A percentile compares a stretch with the other conserved stretches of the same genome.
These are phyloP conservation scores for Chlamydomonas sp. DNA, from an alignment of 139 green algal genomes.

Conservation along the genomic window DNA sequence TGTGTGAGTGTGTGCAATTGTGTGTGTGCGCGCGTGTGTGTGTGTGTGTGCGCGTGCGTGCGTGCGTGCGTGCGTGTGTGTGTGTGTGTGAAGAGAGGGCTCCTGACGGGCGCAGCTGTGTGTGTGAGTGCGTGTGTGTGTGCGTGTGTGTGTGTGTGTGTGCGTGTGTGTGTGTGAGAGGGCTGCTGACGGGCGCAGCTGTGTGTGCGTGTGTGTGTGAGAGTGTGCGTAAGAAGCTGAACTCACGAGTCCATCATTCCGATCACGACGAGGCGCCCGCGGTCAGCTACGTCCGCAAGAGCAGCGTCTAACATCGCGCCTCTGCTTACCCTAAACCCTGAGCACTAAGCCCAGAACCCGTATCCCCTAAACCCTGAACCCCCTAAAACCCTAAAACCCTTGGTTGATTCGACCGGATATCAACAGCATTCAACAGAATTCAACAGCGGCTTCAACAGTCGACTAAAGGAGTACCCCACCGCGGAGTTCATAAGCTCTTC, in stretches of 20 bases:
- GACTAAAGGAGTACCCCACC: no score
- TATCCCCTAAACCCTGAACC: no score
- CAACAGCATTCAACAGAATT: no score
- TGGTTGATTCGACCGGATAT: constrained; percentile 70
- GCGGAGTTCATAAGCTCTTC: no score
- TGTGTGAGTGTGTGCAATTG: no score
- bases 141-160: background rate
- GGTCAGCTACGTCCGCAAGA: constrained; percentile 49
- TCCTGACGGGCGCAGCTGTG: background rate
- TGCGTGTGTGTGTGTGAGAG: background rate
- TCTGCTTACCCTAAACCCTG: no score
- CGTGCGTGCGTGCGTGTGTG: no score
- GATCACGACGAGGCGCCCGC: constrained; percentile 67
- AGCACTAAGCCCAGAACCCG: no score
- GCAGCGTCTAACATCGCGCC: constrained; percentile 64
- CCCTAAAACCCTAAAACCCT: constrained; percentile 40
- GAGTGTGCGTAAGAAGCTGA: background rate
- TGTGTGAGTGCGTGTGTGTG: background rate
- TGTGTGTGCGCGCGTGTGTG: background rate
- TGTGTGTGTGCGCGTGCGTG: no score
- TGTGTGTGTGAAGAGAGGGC: no score
- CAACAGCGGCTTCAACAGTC: no score
- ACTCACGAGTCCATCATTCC: constrained; percentile 55
- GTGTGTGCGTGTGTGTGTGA: background rate
- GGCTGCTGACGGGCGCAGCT: background rate